Conservation (phyloP, 148 eudicot species). For the Pharnaceum exiguum region DNA sequence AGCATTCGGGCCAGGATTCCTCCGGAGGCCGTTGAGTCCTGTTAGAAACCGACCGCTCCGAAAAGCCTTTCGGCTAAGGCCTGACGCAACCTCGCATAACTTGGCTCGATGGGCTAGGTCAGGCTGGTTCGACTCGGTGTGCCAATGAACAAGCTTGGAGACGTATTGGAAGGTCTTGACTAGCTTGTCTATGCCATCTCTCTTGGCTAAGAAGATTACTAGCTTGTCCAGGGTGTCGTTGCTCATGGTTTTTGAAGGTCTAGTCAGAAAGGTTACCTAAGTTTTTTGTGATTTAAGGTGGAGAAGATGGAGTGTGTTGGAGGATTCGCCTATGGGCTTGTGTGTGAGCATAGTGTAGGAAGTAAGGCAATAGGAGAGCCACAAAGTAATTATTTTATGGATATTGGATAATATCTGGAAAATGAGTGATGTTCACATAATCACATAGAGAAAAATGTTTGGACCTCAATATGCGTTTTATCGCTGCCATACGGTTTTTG, state of each 20-base stretch:
- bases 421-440: slow-evolving; percentile 10
- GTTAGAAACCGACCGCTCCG: slow-evolving; percentile 72
- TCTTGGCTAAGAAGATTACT: slow-evolving; percentile 83
- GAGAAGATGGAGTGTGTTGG: background rate
- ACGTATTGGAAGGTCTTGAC: slow-evolving; percentile 96
- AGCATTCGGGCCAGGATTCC: slow-evolving; percentile 54
- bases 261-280: background rate
- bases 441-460: no score
- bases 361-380: slow-evolving; percentile 31
- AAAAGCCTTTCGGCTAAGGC: slow-evolving; percentile 89
- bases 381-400: slow-evolving; percentile 24
- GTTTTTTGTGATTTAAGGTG: background rate
- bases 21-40: slow-evolving; percentile 66
- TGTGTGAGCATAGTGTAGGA: slow-evolving; percentile 13
- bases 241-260: slow-evolving; percentile 33
- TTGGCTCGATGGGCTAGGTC: slow-evolving; percentile 59
- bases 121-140: slow-evolving; percentile 40
- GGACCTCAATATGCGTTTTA: slow-evolving; percentile 26
- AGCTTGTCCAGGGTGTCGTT: slow-evolving; percentile 85
- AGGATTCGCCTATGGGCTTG: slow-evolving; percentile 13
- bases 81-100: slow-evolving; percentile 80
- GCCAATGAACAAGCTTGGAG: slow-evolving; percentile 79
- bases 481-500: slow-evolving; percentile 22
- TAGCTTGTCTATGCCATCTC: slow-evolving; percentile 95
- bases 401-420: slow-evolving; percentile 34